A percentile compares a stretch with the other conserved stretches of the same genome.
These are phyloP conservation scores for Rhodotorula sp. DNA, from an alignment of 1,284 basidiomycete genomes.

Conservation along the genomic window DNA sequence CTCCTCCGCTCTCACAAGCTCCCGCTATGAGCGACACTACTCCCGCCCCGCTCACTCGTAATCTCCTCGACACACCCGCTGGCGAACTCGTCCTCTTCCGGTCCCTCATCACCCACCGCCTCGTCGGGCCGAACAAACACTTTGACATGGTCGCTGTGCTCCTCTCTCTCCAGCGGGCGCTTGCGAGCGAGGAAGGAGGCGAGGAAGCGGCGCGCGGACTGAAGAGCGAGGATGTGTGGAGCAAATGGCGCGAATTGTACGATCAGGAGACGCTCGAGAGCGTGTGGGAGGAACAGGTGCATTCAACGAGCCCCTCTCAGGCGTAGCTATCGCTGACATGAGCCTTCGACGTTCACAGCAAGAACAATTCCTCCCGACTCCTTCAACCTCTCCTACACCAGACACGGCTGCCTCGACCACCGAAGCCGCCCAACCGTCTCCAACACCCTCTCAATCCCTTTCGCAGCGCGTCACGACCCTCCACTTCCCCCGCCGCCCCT, in stretches of 20 bases:
- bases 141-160: slow-evolving; percentile 27
- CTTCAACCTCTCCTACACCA: background rate
- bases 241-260: slow-evolving; percentile 25
- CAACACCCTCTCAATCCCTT: too few relatives aligned
- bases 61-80: slow-evolving; percentile 11
- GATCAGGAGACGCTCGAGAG: slow-evolving; percentile 14
- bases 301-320: background rate
- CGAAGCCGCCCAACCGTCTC: background rate
- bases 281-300: slow-evolving; percentile 31
- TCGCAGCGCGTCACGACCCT: too few relatives aligned
- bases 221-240: slow-evolving; percentile 17
- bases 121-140: slow-evolving; percentile 35
- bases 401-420: background rate
- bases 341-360: background rate
- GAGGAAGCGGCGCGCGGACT: background rate
- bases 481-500: too few relatives aligned
- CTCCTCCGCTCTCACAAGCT: background rate
- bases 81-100: slow-evolving; percentile 38
- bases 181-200: background rate
- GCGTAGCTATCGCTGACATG: too few relatives aligned
- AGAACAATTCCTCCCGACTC: slow-evolving; percentile 3
- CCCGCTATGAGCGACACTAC: background rate
- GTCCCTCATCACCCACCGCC: slow-evolving; percentile 32
- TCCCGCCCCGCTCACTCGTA: background rate
- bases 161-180: slow-evolving; percentile 11